These are phyloP conservation scores for Pezizomycotina sp. DNA, from an alignment of 2,329 filamentous ascomycete genomes.

Conservation along the genomic window DNA sequence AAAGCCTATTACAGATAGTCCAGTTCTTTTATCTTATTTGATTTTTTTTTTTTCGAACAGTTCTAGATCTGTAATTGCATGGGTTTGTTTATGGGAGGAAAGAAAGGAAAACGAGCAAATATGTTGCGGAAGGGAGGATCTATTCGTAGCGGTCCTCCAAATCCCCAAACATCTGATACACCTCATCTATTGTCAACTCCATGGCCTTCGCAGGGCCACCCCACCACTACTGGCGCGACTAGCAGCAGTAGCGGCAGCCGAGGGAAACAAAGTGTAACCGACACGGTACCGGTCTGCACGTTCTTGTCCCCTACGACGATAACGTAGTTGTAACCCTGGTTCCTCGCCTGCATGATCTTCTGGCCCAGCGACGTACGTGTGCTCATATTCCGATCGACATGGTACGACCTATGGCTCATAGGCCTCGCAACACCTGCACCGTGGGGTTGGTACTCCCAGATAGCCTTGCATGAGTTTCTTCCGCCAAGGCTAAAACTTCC, in stretches of 20 bases:
- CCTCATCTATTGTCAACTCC: conserved; percentile 15
- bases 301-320: conserved; percentile 55
- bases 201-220: conserved; percentile 2
- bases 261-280: conserved; percentile 26
- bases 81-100: too few species aligned
- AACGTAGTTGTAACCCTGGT: conserved; percentile 56
- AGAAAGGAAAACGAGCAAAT: too few species aligned
- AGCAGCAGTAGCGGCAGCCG: conserved; percentile 6
- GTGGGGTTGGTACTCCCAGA: not conserved
- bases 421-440: conserved; percentile 5
- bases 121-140: too few species aligned
- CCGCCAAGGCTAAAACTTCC: conserved; percentile 34
- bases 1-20: too few species aligned
- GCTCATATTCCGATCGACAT: conserved; percentile 52
- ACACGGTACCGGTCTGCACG: conserved; percentile 42
- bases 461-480: conserved; percentile 27
- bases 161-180: conserved; percentile 21
- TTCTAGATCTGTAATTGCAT: too few species aligned
- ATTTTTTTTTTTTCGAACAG: too few species aligned
- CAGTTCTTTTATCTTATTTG: too few species aligned
- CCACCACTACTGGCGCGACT: not conserved
- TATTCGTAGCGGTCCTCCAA: conserved; percentile 20
- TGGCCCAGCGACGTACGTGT: conserved; percentile 44
- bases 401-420: conserved; percentile 22
- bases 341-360: conserved; percentile 57